Conservation (phyloP, 2,329 filamentous ascomycete species). For the Penicillium sp. region DNA sequence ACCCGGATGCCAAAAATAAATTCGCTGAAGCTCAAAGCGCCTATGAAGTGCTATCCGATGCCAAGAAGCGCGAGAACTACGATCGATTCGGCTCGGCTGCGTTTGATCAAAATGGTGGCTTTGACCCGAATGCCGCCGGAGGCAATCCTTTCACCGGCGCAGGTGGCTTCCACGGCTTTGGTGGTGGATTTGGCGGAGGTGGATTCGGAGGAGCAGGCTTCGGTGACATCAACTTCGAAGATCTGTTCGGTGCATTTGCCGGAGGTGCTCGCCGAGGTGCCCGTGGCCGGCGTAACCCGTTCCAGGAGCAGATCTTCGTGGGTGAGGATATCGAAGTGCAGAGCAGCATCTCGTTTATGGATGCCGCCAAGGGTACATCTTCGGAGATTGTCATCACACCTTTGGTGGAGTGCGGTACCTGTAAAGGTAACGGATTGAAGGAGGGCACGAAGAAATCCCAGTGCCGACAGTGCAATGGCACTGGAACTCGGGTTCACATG, state of each 20-base stretch:
- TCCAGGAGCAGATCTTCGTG: constrained; percentile 76
- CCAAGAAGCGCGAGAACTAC: constrained; percentile 86
- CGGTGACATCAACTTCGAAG: constrained; percentile 89
- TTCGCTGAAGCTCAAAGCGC: constrained; percentile 90
- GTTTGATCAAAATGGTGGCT: constrained; percentile 64
- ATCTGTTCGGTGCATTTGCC: constrained; percentile 85
- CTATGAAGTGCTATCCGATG: constrained; percentile 88
- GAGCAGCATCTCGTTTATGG: constrained; percentile 88
- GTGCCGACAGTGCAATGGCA: constrained; percentile 79
- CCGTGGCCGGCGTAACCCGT: constrained; percentile 59
- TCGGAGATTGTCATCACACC: constrained; percentile 88
- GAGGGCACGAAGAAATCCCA: constrained; percentile 65
- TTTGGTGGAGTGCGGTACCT: constrained; percentile 74
- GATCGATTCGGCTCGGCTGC: constrained; percentile 85
- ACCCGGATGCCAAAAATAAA: constrained; percentile 84
- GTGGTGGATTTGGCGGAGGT: constrained; percentile 50
- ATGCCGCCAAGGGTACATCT: constrained; percentile 83
- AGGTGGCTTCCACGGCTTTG: constrained; percentile 57
- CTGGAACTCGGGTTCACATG: constrained; percentile 79
- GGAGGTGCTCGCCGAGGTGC: constrained; percentile 53
- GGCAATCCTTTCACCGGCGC: constrained; percentile 54
- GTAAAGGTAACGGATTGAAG: constrained; percentile 79
- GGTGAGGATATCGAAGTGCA: constrained; percentile 96
- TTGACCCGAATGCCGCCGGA: constrained; percentile 66
- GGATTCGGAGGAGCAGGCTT: constrained; percentile 57